Percentiles rank a stretch among this genome's conserved stretches.
These are phyloP conservation scores for Irpex sp. DNA, from an alignment of 1,284 basidiomycete genomes.

Conservation along the genomic window DNA sequence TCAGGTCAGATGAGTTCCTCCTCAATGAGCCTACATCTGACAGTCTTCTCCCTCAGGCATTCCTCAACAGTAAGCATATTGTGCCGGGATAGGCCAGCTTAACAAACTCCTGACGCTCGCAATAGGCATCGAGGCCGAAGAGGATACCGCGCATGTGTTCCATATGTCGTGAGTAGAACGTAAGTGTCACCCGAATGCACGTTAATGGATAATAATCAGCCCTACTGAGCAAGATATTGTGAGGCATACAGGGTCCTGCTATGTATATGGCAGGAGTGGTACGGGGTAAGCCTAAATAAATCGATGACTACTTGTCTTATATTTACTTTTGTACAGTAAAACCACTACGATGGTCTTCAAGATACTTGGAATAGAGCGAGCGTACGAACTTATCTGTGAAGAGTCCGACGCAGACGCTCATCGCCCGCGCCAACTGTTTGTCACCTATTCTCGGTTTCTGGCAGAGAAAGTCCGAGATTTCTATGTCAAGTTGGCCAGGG, in stretches of 20 bases:
- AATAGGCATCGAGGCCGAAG: constrained; percentile 41
- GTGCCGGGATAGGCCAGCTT: neutral
- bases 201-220: constrained; percentile 28
- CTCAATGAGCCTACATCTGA: neutral
- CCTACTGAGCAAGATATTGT: constrained; percentile 57
- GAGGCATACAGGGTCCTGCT: constrained; percentile 53
- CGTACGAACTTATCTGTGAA: constrained; percentile 28
- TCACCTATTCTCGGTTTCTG: constrained; percentile 65
- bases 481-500: constrained; percentile 49
- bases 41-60: constrained; percentile 31
- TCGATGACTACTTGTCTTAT: neutral
- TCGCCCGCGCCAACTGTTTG: constrained; percentile 64
- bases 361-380: constrained; percentile 62
- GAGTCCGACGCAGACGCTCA: constrained; percentile 14
- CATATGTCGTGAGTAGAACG: constrained; percentile 45
- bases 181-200: neutral
- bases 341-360: constrained; percentile 75
- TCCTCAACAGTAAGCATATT: constrained; percentile 45
- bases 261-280: constrained; percentile 29
- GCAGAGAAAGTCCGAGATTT: constrained; percentile 68
- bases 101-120: neutral
- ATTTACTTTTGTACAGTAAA: constrained; percentile 41
- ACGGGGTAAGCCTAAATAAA: constrained; percentile 7
- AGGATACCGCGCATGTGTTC: constrained; percentile 47
- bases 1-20: constrained; percentile 39